Conservation (phyloP, 2,329 filamentous ascomycete species). For the Lomentospora prolificans region DNA sequence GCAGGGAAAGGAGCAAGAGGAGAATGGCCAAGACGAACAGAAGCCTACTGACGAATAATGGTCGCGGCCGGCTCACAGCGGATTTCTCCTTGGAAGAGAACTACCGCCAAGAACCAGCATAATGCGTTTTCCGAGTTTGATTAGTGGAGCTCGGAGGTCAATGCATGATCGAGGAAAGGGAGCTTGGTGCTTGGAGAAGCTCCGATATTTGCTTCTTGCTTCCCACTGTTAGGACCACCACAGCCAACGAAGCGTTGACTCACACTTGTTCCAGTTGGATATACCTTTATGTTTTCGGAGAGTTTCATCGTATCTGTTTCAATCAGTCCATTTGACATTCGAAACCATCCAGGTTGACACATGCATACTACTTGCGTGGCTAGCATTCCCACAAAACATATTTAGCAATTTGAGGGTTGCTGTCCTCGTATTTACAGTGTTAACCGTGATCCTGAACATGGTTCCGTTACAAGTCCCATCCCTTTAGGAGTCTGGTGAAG, state of each 20-base stretch:
- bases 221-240: neutral
- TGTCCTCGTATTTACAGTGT: neutral
- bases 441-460: neutral
- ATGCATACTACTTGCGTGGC: neutral
- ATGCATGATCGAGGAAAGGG: too few relatives aligned
- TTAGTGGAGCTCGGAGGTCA: too few relatives aligned
- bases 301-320: too few relatives aligned
- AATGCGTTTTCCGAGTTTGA: too few relatives aligned
- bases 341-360: neutral
- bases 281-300: neutral
- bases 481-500: neutral
- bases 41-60: neutral
- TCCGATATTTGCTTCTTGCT: too few relatives aligned
- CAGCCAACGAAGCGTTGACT: neutral
- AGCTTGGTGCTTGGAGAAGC: too few relatives aligned
- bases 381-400: constrained; percentile 1
- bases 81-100: too few relatives aligned
- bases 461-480: too few relatives aligned
- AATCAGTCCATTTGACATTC: too few relatives aligned
- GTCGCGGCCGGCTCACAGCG: neutral
- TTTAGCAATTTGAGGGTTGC: neutral
- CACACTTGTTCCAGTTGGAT: neutral
- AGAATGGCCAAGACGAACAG: neutral
- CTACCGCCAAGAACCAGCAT: too few relatives aligned
- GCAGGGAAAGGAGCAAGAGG: neutral